phyloP scores from a whole-genome alignment of 2,329 filamentous ascomycete species.

The Bimuria novae-zelandiae region DNA sequence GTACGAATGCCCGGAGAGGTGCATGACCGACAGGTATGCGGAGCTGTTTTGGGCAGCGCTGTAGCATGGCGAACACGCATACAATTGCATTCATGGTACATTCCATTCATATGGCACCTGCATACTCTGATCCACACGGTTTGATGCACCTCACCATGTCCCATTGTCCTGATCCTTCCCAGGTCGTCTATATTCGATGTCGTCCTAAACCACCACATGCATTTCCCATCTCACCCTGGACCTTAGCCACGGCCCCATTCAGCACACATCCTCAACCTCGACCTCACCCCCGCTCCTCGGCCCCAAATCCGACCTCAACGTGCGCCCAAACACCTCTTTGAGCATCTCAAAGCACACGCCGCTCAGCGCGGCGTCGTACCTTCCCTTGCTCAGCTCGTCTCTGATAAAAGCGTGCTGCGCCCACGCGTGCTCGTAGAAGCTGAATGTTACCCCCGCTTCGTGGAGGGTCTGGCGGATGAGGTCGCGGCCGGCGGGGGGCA shows the following conservation, averaged over 20 bases:
- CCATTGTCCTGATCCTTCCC: no score
- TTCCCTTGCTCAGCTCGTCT: conserved; percentile 90
- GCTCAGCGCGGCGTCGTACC: conserved; percentile 85
- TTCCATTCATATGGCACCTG: no score
- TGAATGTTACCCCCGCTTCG: conserved; percentile 73
- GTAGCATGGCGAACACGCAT: not conserved
- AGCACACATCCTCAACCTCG: conserved; percentile 73
- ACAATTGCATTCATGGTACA: no score
- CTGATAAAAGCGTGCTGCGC: conserved; percentile 94
- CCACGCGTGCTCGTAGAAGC: conserved; percentile 89
- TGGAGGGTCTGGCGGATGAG: conserved; percentile 81
- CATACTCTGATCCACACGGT: not conserved
- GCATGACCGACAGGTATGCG: conserved; percentile 40
- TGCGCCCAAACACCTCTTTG: conserved; percentile 80
- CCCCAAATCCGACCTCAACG: conserved; percentile 79
- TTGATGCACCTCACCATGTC: not conserved
- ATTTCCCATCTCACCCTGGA: no score
- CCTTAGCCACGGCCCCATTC: no score
- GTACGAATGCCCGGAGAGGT: conserved; percentile 64
- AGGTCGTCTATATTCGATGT: no score
- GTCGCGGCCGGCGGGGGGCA: conserved; percentile 80
- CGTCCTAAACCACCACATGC: no score
- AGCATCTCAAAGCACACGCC: conserved; percentile 92
- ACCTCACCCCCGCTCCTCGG: conserved; percentile 63
- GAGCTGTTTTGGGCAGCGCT: not conserved